Conservation (phyloP, 257 asterid species). For the Salvia miltiorrhiza region DNA sequence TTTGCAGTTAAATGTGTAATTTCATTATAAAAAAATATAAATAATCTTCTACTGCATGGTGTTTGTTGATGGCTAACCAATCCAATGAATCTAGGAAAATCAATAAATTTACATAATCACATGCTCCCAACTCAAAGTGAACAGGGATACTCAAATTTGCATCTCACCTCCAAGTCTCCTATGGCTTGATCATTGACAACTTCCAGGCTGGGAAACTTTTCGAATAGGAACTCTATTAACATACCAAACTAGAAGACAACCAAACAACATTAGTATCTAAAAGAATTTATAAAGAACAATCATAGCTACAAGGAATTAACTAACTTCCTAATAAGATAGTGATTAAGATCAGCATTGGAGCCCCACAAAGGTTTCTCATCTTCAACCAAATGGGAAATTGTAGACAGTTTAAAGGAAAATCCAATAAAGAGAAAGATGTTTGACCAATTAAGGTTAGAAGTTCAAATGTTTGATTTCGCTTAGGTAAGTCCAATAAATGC, state of each 20-base stretch:
- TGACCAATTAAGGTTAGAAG: background rate
- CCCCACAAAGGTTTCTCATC: slow-evolving; percentile 1
- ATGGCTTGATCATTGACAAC: slow-evolving; percentile 68
- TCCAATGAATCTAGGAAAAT: background rate
- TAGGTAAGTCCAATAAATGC: background rate
- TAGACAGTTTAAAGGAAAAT: slow-evolving; percentile 3
- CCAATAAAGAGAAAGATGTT: background rate
- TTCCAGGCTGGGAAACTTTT: slow-evolving; percentile 62
- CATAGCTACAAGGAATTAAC: background rate
- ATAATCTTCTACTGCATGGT: background rate
- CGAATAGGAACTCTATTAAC: slow-evolving; percentile 83
- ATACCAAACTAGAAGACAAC: slow-evolving; percentile 75
- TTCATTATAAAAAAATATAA: background rate
- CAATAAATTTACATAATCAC: background rate
- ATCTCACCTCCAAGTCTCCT: slow-evolving; percentile 82
- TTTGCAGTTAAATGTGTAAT: background rate
- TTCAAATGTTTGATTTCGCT: background rate
- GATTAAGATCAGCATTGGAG: background rate
- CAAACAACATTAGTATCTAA: slow-evolving; percentile 23
- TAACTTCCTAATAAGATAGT: background rate
- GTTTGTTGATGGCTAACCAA: background rate
- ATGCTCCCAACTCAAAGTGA: slow-evolving; percentile 14
- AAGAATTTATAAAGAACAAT: background rate
- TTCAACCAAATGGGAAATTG: slow-evolving; percentile 8
- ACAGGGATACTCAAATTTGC: slow-evolving; percentile 13